Evolutionary conservation across 2,329 filamentous ascomycete species (phyloP).

Genomic region (Calonectria hongkongensis): DNA sequence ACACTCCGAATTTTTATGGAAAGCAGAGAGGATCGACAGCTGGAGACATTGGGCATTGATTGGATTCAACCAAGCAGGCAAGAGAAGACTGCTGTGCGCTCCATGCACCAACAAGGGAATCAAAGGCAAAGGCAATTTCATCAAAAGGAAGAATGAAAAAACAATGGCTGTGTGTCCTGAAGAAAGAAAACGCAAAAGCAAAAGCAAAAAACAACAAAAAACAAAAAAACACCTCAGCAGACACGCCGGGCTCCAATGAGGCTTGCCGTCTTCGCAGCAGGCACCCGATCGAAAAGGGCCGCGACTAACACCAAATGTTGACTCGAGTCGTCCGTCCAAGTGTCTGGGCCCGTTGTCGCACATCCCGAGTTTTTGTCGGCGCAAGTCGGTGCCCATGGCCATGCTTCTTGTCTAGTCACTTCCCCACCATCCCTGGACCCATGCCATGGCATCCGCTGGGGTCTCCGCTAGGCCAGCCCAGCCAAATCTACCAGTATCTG

Average conservation of each 20-base stretch:
- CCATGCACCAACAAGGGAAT: background rate
- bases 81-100: background rate
- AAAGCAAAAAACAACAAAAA: slow-evolving; percentile 37
- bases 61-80: background rate
- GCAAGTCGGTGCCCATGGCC: slow-evolving; percentile 43
- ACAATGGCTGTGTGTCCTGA: background rate
- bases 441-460: slow-evolving; percentile 27
- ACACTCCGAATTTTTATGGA: slow-evolving; percentile 34
- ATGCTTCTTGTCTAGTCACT: slow-evolving; percentile 17
- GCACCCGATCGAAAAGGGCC: slow-evolving; percentile 47
- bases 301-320: slow-evolving; percentile 47
- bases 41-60: background rate
- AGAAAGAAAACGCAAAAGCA: slow-evolving; percentile 27
- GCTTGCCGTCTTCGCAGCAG: slow-evolving; percentile 35
- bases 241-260: slow-evolving; percentile 41
- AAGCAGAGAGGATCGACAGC: slow-evolving; percentile 49
- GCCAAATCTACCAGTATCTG: slow-evolving; percentile 33
- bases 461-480: slow-evolving; percentile 23
- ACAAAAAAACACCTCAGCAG: slow-evolving; percentile 41
- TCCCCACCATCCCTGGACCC: slow-evolving; percentile 27
- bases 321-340: slow-evolving; percentile 41
- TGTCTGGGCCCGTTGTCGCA: slow-evolving; percentile 41
- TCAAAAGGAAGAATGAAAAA: background rate
- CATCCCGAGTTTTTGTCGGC: slow-evolving; percentile 56
- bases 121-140: background rate